Percentiles rank a stretch among this genome's conserved stretches.
phyloP scores from a whole-genome alignment of 1,284 basidiomycete species.

The Malassezia nana region DNA sequence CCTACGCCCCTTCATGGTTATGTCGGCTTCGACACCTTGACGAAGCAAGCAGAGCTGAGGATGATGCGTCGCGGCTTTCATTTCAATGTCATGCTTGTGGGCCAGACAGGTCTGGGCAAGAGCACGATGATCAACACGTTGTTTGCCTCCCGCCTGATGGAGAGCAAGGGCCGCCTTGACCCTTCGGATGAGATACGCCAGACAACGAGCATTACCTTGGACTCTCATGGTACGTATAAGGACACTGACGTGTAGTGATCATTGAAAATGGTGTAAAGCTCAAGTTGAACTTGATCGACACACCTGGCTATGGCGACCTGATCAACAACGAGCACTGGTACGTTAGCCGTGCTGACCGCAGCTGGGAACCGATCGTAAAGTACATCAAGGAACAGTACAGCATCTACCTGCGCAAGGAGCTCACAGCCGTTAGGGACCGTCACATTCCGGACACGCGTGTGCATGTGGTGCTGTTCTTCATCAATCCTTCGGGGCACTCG shows the following conservation, averaged over 20 bases:
- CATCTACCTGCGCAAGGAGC: conserved; percentile 94
- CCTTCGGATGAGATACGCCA: conserved; percentile 77
- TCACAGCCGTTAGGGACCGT: conserved; percentile 95
- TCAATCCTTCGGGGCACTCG: conserved; percentile 56
- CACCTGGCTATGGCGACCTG: conserved; percentile 95
- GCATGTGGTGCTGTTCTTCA: conserved; percentile 96
- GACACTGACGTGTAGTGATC: conserved; percentile 56
- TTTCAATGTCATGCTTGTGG: conserved; percentile 66
- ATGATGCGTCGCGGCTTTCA: conserved; percentile 96
- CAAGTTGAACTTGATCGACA: conserved; percentile 94
- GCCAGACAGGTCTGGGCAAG: conserved; percentile 95
- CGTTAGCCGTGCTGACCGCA: conserved; percentile 41
- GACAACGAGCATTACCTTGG: conserved; percentile 92
- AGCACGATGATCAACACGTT: conserved; percentile 98
- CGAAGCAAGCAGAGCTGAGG: conserved; percentile 96
- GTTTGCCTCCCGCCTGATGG: conserved; percentile 93
- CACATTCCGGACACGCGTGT: conserved; percentile 97
- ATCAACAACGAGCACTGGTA: conserved; percentile 98
- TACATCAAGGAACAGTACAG: conserved; percentile 99
- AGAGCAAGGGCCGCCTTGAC: conserved; percentile 85
- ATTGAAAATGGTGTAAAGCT: conserved; percentile 85
- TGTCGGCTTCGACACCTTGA: conserved; percentile 57
- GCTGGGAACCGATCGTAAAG: conserved; percentile 97
- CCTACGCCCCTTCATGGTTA: conserved; percentile 45
- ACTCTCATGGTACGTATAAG: conserved; percentile 68